Evolutionary conservation across 352 stramenopile genomes (phyloP).

Genomic region (Phytophthora constricta): DNA sequence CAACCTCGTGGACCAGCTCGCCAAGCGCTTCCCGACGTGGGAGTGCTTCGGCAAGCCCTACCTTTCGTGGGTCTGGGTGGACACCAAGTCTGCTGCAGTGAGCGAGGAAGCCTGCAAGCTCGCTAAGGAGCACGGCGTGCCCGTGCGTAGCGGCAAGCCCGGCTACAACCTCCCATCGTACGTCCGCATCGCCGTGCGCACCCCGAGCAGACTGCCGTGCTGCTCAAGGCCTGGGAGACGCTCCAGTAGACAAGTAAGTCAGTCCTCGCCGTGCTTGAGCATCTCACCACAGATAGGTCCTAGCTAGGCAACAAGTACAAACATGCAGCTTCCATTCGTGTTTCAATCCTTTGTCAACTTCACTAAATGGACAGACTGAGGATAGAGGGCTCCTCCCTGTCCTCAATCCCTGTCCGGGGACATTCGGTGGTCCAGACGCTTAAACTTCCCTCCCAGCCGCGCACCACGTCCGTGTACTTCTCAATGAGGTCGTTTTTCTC

Average conservation of each 20-base stretch:
- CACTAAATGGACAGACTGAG: too few species aligned
- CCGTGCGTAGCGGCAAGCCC: slow-evolving; percentile 85
- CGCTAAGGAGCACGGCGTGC: slow-evolving; percentile 85
- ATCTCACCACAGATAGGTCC: too few species aligned
- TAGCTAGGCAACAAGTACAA: too few species aligned
- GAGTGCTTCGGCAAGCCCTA: slow-evolving; percentile 71
- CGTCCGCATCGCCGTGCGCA: slow-evolving; percentile 85
- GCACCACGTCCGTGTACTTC: slow-evolving; percentile 85
- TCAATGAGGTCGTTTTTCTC: slow-evolving; percentile 90
- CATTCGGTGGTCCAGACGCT: slow-evolving; percentile 75
- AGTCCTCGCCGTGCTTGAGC: too few species aligned
- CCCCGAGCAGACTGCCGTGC: slow-evolving; percentile 69
- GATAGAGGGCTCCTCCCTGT: not conserved
- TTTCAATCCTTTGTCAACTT: too few species aligned
- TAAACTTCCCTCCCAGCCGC: slow-evolving; percentile 89
- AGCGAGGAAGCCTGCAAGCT: slow-evolving; percentile 68
- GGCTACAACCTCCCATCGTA: slow-evolving; percentile 90
- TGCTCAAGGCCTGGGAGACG: slow-evolving; percentile 78
- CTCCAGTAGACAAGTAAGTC: slow-evolving; percentile 44
- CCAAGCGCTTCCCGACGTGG: slow-evolving; percentile 72
- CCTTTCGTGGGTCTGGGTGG: slow-evolving; percentile 91
- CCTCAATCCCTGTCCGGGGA: slow-evolving; percentile 50
- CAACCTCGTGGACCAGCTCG: slow-evolving; percentile 57
- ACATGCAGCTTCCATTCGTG: too few species aligned
- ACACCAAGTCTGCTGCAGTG: slow-evolving; percentile 73